Base-by-base conservation (phyloP, 805 yeast genomes). In the Cyberlindnera xylosilytica region DNA sequence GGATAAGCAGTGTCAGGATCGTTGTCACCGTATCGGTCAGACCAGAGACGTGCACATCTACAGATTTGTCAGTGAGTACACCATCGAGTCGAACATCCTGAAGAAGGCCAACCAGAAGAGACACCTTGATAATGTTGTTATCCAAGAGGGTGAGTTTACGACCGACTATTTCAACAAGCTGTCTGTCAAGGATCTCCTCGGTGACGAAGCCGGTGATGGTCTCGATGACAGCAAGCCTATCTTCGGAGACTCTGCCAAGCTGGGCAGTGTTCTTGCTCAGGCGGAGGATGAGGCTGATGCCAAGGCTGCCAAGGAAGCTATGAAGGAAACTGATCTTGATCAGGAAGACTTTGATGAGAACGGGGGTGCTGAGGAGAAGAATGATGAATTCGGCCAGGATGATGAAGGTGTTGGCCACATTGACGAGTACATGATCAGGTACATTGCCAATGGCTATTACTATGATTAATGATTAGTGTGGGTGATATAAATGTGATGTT, bases 21-120 rank as follows among this genome's bases (percentile, higher is more conserved):
- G 99, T 63, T 93, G 98, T 66, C 99, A 93, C 63, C 83, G 99
- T 71, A 93, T 93, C 62, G 99, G 99, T 6, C 99, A 93, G 63
- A 88, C 95, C 15, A 75, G 99, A 57, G 99, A 93, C 61, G 99
- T 93, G 27, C 99, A 93, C 63, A 93, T 93, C 44, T 93, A 95
- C 68, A 72, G 99, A 47, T 85, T 93, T 64, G 98, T 93, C 20
- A 86, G 96, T 20, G 99, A 93, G 66, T 88, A 78, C 66, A 93
- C 99, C 4, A 93, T 93, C 47, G 99, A 93, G 64, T 87, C 96
- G 20, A 93, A 93, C 65, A 93, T 93, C 51, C 74, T 93, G 65
- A 81, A 81, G 55, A 91, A 91, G 62, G 97, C 98, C 2, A 89
- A 90, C 56, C 98, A 91, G 63, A 91, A 91, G 72, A 74, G 95